Evolutionary conservation across 306 rosid genomes (phyloP).

Genomic region (peach (Prunus persica)): DNA sequence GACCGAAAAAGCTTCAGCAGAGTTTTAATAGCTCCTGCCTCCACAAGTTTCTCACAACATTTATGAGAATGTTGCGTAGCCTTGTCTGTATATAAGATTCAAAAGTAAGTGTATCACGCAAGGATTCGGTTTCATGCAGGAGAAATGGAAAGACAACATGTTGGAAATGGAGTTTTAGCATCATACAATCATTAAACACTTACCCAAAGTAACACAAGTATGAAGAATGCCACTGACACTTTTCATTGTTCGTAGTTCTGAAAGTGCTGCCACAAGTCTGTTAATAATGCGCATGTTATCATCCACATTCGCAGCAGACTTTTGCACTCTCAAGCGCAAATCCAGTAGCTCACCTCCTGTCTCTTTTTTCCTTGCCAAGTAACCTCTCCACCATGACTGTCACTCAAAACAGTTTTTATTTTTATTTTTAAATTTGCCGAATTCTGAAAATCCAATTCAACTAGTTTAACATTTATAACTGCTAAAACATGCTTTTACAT

Average conservation of each 20-base stretch:
- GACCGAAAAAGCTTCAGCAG: conserved; percentile 69
- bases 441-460: neutral
- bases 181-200: conserved; percentile 9
- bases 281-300: conserved; percentile 81
- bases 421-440: neutral
- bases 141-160: neutral
- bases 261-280: conserved; percentile 56
- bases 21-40: conserved; percentile 70
- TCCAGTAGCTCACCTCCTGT: conserved; percentile 59
- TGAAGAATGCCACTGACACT: conserved; percentile 65
- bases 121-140: neutral
- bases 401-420: neutral
- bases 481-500: neutral
- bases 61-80: conserved; percentile 80
- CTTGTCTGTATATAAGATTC: conserved; percentile 46
- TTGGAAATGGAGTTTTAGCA: neutral
- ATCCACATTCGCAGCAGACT: conserved; percentile 73
- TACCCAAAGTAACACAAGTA: conserved; percentile 81
- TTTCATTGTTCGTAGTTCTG: conserved; percentile 51
- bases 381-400: conserved; percentile 86
- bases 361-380: conserved; percentile 57
- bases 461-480: neutral
- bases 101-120: neutral
- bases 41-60: conserved; percentile 89
- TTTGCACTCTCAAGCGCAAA: conserved; percentile 63